Conservation (phyloP, 495 filamentous ascomycete species). For the Glarea lozoyensis region DNA sequence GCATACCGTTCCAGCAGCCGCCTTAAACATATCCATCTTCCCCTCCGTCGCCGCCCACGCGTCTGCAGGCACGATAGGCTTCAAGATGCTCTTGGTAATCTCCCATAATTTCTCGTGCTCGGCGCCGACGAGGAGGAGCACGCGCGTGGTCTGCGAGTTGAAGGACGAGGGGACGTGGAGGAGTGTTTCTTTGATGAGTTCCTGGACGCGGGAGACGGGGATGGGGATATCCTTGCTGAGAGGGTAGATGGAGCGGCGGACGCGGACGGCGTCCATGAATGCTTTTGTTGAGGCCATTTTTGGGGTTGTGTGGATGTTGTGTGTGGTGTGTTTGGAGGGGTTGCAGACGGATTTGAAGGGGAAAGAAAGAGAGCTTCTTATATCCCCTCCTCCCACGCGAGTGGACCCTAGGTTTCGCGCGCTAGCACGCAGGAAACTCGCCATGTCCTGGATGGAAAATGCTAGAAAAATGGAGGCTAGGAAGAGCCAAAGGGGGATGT, state of each 20-base stretch:
- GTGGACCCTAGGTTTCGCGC: too few relatives aligned
- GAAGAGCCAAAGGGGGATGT: too few relatives aligned
- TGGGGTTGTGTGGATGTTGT: neutral
- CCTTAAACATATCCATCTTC: slow-evolving; percentile 42
- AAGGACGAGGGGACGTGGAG: slow-evolving; percentile 50
- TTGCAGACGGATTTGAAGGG: neutral
- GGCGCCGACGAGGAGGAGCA: slow-evolving; percentile 50
- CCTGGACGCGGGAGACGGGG: slow-evolving; percentile 40
- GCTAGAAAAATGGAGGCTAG: too few relatives aligned
- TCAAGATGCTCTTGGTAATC: slow-evolving; percentile 42
- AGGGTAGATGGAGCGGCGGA: slow-evolving; percentile 50
- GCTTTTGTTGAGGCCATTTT: slow-evolving; percentile 3
- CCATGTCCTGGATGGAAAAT: too few relatives aligned
- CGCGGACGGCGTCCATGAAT: slow-evolving; percentile 44
- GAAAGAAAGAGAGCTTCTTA: too few relatives aligned
- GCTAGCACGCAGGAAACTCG: too few relatives aligned
- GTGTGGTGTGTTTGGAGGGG: neutral
- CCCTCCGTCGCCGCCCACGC: slow-evolving; percentile 36
- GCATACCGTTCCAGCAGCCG: slow-evolving; percentile 49
- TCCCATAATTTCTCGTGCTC: slow-evolving; percentile 62
- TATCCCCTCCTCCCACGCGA: too few relatives aligned
- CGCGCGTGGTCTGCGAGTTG: slow-evolving; percentile 58
- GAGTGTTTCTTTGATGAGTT: slow-evolving; percentile 44
- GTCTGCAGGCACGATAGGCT: slow-evolving; percentile 47
- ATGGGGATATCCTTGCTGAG: slow-evolving; percentile 48